Evolutionary conservation across 2,329 filamentous ascomycete species (phyloP).

Genomic region (Xylariaceae sp.): DNA sequence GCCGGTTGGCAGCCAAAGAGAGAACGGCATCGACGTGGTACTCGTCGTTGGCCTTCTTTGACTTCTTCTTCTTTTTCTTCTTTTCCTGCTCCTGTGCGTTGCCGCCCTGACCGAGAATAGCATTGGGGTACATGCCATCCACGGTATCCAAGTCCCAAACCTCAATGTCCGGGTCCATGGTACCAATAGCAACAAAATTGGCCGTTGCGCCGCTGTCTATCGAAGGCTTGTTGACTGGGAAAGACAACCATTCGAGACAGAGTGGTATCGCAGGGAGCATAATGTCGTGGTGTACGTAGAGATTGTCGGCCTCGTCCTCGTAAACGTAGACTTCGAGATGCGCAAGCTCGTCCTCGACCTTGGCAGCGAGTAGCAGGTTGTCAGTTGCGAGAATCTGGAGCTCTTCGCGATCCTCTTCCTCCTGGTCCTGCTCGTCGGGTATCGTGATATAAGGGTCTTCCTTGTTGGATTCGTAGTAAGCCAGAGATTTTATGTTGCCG

Average conservation of each 20-base stretch:
- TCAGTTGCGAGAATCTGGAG: slow-evolving; percentile 89
- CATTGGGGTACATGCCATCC: slow-evolving; percentile 97
- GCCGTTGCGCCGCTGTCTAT: slow-evolving; percentile 61
- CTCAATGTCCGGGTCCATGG: slow-evolving; percentile 98
- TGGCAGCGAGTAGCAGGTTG: slow-evolving; percentile 85
- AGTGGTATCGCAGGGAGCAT: slow-evolving; percentile 97
- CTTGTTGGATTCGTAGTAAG: slow-evolving; percentile 90
- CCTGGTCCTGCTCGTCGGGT: slow-evolving; percentile 62
- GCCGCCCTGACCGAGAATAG: slow-evolving; percentile 76
- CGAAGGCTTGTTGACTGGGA: slow-evolving; percentile 71
- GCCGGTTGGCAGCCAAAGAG: slow-evolving; percentile 83
- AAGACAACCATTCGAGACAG: slow-evolving; percentile 90
- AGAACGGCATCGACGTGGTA: slow-evolving; percentile 95
- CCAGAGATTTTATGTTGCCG: slow-evolving; percentile 86
- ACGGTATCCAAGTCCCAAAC: slow-evolving; percentile 96
- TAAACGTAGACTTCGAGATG: slow-evolving; percentile 97
- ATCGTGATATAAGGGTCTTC: slow-evolving; percentile 97
- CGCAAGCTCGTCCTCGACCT: slow-evolving; percentile 94
- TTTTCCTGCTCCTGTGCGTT: slow-evolving; percentile 47
- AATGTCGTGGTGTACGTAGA: slow-evolving; percentile 99
- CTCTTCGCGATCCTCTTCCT: slow-evolving; percentile 87
- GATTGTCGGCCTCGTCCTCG: slow-evolving; percentile 89
- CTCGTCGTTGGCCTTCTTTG: slow-evolving; percentile 78
- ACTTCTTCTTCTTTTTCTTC: slow-evolving; percentile 88
- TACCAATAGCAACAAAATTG: slow-evolving; percentile 92